These are phyloP conservation scores for Citrus mangshanensis DNA, from an alignment of 345 rosid genomes.

Conservation along the genomic window DNA sequence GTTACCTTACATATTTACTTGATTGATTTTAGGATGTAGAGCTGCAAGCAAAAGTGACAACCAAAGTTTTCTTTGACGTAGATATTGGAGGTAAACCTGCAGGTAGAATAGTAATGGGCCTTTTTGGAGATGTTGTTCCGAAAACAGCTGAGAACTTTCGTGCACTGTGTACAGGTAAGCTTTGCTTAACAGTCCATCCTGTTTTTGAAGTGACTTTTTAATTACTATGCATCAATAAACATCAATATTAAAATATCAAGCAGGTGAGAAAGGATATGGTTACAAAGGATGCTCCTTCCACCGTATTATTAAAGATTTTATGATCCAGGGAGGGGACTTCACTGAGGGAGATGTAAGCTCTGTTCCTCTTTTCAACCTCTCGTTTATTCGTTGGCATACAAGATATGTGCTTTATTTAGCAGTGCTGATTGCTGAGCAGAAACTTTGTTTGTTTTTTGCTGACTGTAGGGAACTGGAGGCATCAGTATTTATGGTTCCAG, in stretches of 20 bases:
- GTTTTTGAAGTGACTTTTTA: neutral
- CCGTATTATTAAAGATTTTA: slow-evolving; percentile 86
- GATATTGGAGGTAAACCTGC: slow-evolving; percentile 74
- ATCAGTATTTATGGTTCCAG: slow-evolving; percentile 72
- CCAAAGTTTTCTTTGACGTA: slow-evolving; percentile 80
- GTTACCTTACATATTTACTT: neutral
- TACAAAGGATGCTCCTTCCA: slow-evolving; percentile 89
- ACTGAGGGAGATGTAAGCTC: slow-evolving; percentile 64
- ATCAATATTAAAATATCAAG: slow-evolving; percentile 14
- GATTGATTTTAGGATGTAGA: slow-evolving; percentile 49
- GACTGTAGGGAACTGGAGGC: slow-evolving; percentile 88
- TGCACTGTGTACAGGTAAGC: slow-evolving; percentile 74
- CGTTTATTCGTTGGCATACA: neutral
- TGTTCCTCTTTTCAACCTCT: slow-evolving; percentile 5
- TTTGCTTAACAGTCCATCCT: slow-evolving; percentile 4
- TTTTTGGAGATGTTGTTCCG: slow-evolving; percentile 81
- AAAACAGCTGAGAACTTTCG: slow-evolving; percentile 87
- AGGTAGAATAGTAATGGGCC: slow-evolving; percentile 84
- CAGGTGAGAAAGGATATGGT: slow-evolving; percentile 86
- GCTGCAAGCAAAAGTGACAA: slow-evolving; percentile 76
- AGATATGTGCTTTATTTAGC: slow-evolving; percentile 4
- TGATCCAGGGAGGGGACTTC: slow-evolving; percentile 98
- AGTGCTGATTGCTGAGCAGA: slow-evolving; percentile 3
- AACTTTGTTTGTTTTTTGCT: neutral
- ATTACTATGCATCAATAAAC: slow-evolving; percentile 4